phyloP scores from a whole-genome alignment of 345 rosid genomes.

The Eucalyptus pumila region DNA sequence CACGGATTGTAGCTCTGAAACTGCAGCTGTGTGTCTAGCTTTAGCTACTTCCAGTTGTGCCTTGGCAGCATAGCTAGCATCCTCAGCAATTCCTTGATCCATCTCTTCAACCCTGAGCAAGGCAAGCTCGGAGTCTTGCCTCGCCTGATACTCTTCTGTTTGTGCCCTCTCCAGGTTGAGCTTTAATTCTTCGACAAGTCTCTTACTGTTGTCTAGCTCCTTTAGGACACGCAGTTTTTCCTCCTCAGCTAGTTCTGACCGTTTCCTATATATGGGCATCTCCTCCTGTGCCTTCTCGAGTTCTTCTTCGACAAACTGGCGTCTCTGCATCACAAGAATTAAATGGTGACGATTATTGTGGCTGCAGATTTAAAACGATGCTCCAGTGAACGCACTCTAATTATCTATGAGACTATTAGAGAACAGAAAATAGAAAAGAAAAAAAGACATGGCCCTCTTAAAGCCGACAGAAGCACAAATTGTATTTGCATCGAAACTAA shows the following conservation, averaged over 20 bases:
- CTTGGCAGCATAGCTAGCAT: conserved; percentile 86
- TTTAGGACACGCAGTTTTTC: conserved; percentile 40
- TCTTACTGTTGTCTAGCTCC: conserved; percentile 75
- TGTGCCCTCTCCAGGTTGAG: conserved; percentile 82
- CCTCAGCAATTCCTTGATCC: conserved; percentile 89
- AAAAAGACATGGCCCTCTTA: background rate
- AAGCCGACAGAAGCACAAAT: background rate
- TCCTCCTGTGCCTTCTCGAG: conserved; percentile 55
- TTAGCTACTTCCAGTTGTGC: conserved; percentile 92
- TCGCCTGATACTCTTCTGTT: conserved; percentile 87
- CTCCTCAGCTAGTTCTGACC: conserved; percentile 50
- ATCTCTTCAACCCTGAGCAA: conserved; percentile 84
- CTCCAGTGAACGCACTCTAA: background rate
- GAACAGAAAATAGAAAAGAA: background rate
- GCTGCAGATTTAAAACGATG: background rate
- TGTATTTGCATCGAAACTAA: background rate
- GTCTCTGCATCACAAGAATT: conserved; percentile 27
- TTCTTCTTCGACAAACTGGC: conserved; percentile 63
- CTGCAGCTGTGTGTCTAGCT: conserved; percentile 64
- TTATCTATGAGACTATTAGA: background rate
- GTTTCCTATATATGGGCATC: conserved; percentile 53
- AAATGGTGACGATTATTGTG: background rate
- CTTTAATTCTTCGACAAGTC: conserved; percentile 74
- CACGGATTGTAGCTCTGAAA: conserved; percentile 61
- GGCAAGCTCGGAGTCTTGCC: conserved; percentile 86